Conservation (phyloP, 2,329 filamentous ascomycete species). For the Purpureocillium takamizusanense region DNA sequence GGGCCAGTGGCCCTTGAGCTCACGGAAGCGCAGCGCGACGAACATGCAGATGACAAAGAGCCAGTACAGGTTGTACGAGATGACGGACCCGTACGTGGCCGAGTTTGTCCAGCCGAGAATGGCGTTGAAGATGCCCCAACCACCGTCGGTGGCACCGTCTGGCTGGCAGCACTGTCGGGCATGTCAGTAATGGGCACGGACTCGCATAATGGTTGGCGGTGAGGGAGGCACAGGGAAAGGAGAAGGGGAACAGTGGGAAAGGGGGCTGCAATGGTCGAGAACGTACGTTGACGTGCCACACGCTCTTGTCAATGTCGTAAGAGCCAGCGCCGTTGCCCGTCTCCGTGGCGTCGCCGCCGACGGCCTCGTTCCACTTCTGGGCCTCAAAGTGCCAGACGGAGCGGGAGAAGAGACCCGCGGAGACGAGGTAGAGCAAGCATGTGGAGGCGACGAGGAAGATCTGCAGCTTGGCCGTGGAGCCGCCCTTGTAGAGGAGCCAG, state of each 20-base stretch:
- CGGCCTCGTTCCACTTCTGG: conserved; percentile 56
- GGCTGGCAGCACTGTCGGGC: conserved; percentile 65
- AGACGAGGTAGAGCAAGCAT: conserved; percentile 75
- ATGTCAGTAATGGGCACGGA: too few relatives aligned
- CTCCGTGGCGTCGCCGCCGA: conserved; percentile 47
- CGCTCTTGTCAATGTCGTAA: conserved; percentile 68
- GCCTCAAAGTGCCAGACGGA: conserved; percentile 67
- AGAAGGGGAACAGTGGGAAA: not conserved
- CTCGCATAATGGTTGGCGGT: too few relatives aligned
- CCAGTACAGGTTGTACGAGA: conserved; percentile 88
- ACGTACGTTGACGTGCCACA: conserved; percentile 75
- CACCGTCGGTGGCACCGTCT: conserved; percentile 59
- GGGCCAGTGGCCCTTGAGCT: conserved; percentile 43
- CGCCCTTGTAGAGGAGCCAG: conserved; percentile 62
- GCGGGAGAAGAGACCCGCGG: conserved; percentile 72
- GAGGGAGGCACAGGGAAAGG: too few relatives aligned
- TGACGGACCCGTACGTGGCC: conserved; percentile 77
- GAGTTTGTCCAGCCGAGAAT: conserved; percentile 84
- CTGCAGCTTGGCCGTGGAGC: conserved; percentile 41
- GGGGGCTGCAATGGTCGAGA: not conserved
- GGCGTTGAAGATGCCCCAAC: conserved; percentile 83
- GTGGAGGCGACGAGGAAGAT: conserved; percentile 76
- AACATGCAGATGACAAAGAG: conserved; percentile 64
- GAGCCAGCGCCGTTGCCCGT: conserved; percentile 56
- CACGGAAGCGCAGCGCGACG: conserved; percentile 55